Evolutionary conservation across 1,139 yeast species (phyloP), one percentile per base, ranked within the genome.

Genomic region (Yamadazyma atmosphaerica): DNA sequence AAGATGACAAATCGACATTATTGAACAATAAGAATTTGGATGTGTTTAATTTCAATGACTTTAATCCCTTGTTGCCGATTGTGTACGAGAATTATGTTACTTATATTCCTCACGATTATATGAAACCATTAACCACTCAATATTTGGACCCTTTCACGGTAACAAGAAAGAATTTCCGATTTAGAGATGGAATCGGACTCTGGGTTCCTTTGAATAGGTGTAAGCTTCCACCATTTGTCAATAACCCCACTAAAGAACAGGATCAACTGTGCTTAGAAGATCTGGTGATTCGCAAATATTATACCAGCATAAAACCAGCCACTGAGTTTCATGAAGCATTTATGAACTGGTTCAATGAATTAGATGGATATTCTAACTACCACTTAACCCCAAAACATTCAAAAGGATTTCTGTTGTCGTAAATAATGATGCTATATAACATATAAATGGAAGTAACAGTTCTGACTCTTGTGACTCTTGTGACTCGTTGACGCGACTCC

Each of bases 81-180:
- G 38, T 44, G 16, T 49, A 43, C 33, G 53, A 49, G 33, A 49
- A 49, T 32, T 37, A 37, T 19, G 25, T 43, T 7, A 54, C 65
- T 0, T 65, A 63, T 42, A 42, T 67, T 18, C 74, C 73, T 2
- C 40, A 45, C 19, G 54, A 58, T 18, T 68, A 60, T 42, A 54
- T 51, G 33, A 53, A 46, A n/a, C 31, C 63, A 4, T 49, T 69
- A 24, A 47, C 50, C 10, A 51, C 50, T 27, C 68, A 65, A 38
- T 68, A 67, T 42, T 51, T 56, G 3, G 51, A 50, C 17, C 51
- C 52, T 5, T 42, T 45, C 27, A 35, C 33, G 8, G 27, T 19
- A 4, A 34, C 41, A 4, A 42, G 42, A 23, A 16, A 28, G 2
- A 38, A 32, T 4, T 37, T 34, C 25, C 36, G 34, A 18, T 49